Base-by-base conservation (phyloP, 1,284 basidiomycete genomes). In the Rhodotorula sp. region DNA sequence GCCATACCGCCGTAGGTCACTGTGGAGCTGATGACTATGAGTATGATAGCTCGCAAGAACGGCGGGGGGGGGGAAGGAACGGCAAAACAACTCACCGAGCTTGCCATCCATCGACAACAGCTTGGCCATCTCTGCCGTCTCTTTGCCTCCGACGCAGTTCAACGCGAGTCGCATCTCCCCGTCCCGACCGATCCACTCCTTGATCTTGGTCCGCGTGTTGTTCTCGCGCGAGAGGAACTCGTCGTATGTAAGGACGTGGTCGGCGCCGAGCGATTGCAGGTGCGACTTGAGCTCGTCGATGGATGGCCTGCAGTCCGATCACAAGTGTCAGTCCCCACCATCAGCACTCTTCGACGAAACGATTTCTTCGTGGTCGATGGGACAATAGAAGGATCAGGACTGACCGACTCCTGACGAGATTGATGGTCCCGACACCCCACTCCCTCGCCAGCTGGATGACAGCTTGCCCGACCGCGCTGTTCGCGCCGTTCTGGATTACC, bases 1-100 rank as follows among this genome's bases (percentile, higher is more conserved):
- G 91, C 89, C 91, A 94, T 93, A 10, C 89, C 91, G 37, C 91
- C 91, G 71, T 93, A 94, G 0, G 92, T 91, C 15, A 93, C 89
- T 3, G 92, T 82, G 73, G 88, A 30, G 12, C 33, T 29, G 64
- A 48, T 4, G 20, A 5, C 54, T 7, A 14, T n/a, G 57, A 48
- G 37, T 4, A 44, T 29, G 33, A 51, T 33, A 45, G n/a, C 26
- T 4, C 24, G 42, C 24, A 18, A 0, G 18, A 5, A 3, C 7
- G 2, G 33, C 42, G 15, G 29, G 53, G 18, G 22, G 10, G 53
- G 18, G 22, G 10, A 1, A 24, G 18, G 33, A 24, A 63, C 53
- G 26, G 26, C 14, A 15, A 15, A 20, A n/a, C 3, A 37, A 87
- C 3, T 55, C 26, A 70, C 71, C 71, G 15, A 74, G 63, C 44